Conservation (phyloP, 192 early-diverging fungal species). For the Allomyces javanicus region DNA sequence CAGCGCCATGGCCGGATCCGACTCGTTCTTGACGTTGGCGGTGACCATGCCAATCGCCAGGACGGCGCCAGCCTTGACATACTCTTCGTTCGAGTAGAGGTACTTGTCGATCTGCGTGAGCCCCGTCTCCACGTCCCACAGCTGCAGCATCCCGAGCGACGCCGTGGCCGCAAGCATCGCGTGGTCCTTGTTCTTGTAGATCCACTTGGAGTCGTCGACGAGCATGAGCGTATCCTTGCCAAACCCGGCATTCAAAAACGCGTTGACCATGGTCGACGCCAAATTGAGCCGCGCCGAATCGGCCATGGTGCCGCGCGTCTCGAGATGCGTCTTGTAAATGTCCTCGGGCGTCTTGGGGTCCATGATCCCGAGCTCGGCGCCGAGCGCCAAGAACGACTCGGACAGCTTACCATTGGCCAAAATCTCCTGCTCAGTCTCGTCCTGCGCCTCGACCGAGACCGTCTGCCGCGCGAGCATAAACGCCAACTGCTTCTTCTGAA, state of each 20-base stretch:
- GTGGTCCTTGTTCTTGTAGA: constrained; percentile 96
- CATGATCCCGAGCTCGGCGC: constrained; percentile 78
- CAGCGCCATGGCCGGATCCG: constrained; percentile 79
- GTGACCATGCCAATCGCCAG: constrained; percentile 87
- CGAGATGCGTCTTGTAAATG: constrained; percentile 92
- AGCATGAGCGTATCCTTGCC: constrained; percentile 82
- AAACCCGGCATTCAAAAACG: constrained; percentile 96
- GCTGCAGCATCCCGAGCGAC: constrained; percentile 73
- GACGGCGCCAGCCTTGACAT: constrained; percentile 83
- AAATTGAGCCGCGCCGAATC: constrained; percentile 92
- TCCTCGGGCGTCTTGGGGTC: constrained; percentile 94
- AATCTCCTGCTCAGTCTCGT: constrained; percentile 66
- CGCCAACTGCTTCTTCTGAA: constrained; percentile 87
- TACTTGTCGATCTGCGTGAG: constrained; percentile 88
- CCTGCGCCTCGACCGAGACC: constrained; percentile 55
- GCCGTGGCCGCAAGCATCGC: constrained; percentile 90
- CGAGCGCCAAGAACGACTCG: constrained; percentile 72
- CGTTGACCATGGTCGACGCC: constrained; percentile 94
- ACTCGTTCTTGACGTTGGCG: constrained; percentile 70
- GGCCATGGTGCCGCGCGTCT: constrained; percentile 43
- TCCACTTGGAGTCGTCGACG: constrained; percentile 55
- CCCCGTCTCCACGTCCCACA: constrained; percentile 89
- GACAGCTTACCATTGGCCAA: constrained; percentile 74
- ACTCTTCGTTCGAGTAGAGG: constrained; percentile 65
- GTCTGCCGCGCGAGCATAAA: constrained; percentile 82